These are phyloP conservation scores for Wickerhamomyces alni DNA, from an alignment of 805 yeast genomes.

Conservation along the genomic window DNA sequence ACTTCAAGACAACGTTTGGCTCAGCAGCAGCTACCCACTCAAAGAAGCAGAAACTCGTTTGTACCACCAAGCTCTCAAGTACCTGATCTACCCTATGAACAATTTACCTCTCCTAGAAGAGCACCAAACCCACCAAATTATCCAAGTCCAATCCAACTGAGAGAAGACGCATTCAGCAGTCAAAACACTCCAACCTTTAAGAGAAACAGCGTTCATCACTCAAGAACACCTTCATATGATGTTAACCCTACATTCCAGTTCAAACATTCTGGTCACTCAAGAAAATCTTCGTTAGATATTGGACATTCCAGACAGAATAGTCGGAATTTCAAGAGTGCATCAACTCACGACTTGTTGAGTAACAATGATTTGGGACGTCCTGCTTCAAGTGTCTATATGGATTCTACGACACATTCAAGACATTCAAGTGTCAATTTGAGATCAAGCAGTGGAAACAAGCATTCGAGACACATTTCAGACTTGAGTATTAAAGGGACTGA, in stretches of 20 bases:
- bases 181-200: constrained; percentile 17
- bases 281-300: no score
- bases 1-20: neutral
- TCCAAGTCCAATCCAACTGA: constrained; percentile 35
- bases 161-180: constrained; percentile 6
- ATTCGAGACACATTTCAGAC: constrained; percentile 40
- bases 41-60: constrained; percentile 3
- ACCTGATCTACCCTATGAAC: constrained; percentile 18
- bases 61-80: constrained; percentile 17
- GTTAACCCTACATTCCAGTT: constrained; percentile 6
- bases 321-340: constrained; percentile 15
- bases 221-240: constrained; percentile 25
- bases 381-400: constrained; percentile 47
- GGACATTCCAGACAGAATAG: constrained; percentile 15
- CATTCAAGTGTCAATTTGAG: constrained; percentile 26
- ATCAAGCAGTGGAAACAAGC: constrained; percentile 14
- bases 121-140: constrained; percentile 65
- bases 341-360: constrained; percentile 28
- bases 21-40: neutral
- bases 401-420: constrained; percentile 26
- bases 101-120: constrained; percentile 61
- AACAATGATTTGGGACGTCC: constrained; percentile 29
- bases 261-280: no score
- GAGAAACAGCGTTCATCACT: constrained; percentile 13
- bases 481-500: constrained; percentile 21